Percentiles rank a stretch among this genome's conserved stretches.
phyloP scores from a whole-genome alignment of 495 filamentous ascomycete species.

The Gamarada debralockiae region DNA sequence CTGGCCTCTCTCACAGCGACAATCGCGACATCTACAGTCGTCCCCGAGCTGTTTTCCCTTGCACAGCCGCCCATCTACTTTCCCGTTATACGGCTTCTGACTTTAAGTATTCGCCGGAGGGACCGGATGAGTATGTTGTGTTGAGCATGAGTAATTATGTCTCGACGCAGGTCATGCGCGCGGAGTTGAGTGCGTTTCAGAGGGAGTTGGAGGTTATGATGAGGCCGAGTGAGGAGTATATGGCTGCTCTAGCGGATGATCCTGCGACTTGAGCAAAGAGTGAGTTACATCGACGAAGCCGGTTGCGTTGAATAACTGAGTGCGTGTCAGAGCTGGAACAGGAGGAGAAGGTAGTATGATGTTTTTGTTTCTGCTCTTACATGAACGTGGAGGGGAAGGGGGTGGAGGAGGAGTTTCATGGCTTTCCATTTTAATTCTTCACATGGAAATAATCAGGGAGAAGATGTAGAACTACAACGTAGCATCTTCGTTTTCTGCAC shows the following conservation, averaged over 20 bases:
- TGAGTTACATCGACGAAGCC: not conserved
- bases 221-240: not conserved
- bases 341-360: too few relatives aligned
- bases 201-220: slow-evolving; percentile 7
- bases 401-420: too few relatives aligned
- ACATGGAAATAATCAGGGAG: too few relatives aligned
- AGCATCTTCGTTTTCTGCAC: too few relatives aligned
- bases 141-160: slow-evolving; percentile 15
- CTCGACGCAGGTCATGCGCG: slow-evolving; percentile 1
- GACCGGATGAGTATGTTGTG: slow-evolving; percentile 9
- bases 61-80: slow-evolving; percentile 5
- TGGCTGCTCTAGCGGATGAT: not conserved
- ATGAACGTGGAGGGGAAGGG: too few relatives aligned
- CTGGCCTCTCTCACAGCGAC: slow-evolving; percentile 5
- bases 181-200: slow-evolving; percentile 4
- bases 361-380: too few relatives aligned
- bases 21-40: not conserved
- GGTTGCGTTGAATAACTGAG: too few relatives aligned
- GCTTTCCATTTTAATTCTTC: too few relatives aligned
- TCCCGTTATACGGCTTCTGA: not conserved
- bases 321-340: too few relatives aligned
- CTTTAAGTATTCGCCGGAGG: slow-evolving; percentile 7
- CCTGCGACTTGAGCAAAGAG: not conserved
- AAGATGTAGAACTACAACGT: too few relatives aligned
- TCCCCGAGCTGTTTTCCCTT: not conserved